A percentile compares a stretch with the other conserved stretches of the same genome.
phyloP scores from a whole-genome alignment of 192 early-diverging fungal species.

The Coemansia pectinata region DNA sequence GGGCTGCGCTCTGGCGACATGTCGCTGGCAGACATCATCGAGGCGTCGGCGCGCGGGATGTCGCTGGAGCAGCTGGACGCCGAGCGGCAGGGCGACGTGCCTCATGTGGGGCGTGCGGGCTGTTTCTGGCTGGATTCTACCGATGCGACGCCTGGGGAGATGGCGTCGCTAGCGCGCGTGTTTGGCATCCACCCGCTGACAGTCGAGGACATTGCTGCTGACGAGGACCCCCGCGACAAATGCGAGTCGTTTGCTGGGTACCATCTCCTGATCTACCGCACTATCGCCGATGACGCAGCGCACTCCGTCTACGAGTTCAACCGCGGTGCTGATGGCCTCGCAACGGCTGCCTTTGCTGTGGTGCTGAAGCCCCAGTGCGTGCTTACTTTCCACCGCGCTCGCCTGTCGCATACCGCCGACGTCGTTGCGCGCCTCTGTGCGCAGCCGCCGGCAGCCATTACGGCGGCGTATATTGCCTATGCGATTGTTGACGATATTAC shows the following conservation, averaged over 20 bases:
- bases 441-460: slow-evolving; percentile 13
- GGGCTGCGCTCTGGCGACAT: slow-evolving; percentile 30
- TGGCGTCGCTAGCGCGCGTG: slow-evolving; percentile 62
- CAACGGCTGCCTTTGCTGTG: slow-evolving; percentile 60
- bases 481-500: slow-evolving; percentile 94
- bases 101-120: not conserved
- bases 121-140: slow-evolving; percentile 82
- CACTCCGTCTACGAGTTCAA: slow-evolving; percentile 54
- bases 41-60: slow-evolving; percentile 23
- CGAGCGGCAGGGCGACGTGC: slow-evolving; percentile 1
- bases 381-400: slow-evolving; percentile 54
- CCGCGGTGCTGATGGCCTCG: slow-evolving; percentile 59
- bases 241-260: slow-evolving; percentile 85
- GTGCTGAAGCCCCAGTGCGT: slow-evolving; percentile 37
- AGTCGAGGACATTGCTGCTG: slow-evolving; percentile 84
- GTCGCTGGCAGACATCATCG: slow-evolving; percentile 48
- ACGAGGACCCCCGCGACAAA: slow-evolving; percentile 91
- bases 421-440: slow-evolving; percentile 54
- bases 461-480: slow-evolving; percentile 64
- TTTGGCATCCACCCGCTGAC: slow-evolving; percentile 81
- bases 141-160: slow-evolving; percentile 62
- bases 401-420: slow-evolving; percentile 53
- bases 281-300: slow-evolving; percentile 62
- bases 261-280: slow-evolving; percentile 84
- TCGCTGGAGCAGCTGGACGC: slow-evolving; percentile 32